Base-by-base conservation (phyloP, 495 filamentous ascomycete genomes). In the Penicillium maclennaniae region DNA sequence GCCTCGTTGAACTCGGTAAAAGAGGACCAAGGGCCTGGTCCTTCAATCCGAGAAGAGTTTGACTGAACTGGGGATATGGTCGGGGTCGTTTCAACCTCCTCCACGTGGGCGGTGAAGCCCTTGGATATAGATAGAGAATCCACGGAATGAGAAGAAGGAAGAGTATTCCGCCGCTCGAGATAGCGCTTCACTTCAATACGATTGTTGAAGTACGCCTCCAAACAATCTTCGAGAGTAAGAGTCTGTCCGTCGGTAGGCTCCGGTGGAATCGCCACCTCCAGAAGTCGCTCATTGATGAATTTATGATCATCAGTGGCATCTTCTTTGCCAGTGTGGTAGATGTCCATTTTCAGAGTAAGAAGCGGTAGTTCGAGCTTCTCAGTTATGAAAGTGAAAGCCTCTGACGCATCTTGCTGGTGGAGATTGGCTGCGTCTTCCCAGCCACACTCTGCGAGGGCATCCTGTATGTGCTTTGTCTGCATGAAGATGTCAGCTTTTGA, bases 131-230 rank as follows among this genome's bases (percentile, higher is more conserved):
- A 61, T 6, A 59, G 39, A n/a, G 77, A 79, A 48, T 84, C 80
- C 40, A 74, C 49, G 14, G 82, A 80, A 55, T 68, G 71, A 7
- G 74, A 61, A 7, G 83, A 83, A 37, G 70, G 68, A 9, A 79
- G 36, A 4, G 86, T 88, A 45, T 79, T 79, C 43, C 76, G 76
- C 42, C 84, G 70, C 45, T 83, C 86, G 56, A 95, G 77, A 63
- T 92, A 83, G 27, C 93, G 79, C 54, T 85, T 88, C 8, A 98
- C 91, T 65, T 97, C 93, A 46, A 98, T 88, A 46, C 82, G 79
- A 58, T 92, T 95, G 69, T 96, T 96, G 76, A 98, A 98, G 68
- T 96, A 97, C 34, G 85, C 74, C 60, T 97, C 92, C 34, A 98
- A 73, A 61, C 92, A 96, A 51, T 91, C 87, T 64, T 98, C 93